Evolutionary conservation across 768 basidiomycete genomes (phyloP), one percentile per base, ranked within the genome.

Genomic region (Hydnum rufescens): DNA sequence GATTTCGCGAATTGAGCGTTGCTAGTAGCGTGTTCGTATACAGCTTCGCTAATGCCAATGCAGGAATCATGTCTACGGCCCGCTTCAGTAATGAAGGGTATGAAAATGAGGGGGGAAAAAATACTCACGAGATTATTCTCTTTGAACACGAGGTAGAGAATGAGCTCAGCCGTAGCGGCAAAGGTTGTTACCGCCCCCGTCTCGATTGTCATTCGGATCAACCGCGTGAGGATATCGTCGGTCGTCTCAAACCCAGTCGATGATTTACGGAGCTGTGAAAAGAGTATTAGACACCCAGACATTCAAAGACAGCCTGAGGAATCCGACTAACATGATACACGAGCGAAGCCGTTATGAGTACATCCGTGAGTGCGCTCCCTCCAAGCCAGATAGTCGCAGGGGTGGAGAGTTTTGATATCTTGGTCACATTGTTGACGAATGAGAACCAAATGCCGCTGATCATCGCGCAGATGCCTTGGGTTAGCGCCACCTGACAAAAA

Each of bases 11-110:
- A 23, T 55, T 55, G 22, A 55, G 54, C 5, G 54, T 55, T 8
- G 54, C 53, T 22, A 55, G 23, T 4, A 55, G 46, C 28, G 54
- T 55, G 43, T 55, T 55, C 18, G 54, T 55, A 32, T 55, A 55
- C 53, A 54, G 34, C 42, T 54, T 54, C 22, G 54, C 26, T 22
- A 54, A 51, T 8, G 54, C 54, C 16, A 54, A 42, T 25, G 54
- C 54, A 22, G 53, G 53, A 6, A 53, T 54, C 54, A 54, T 47
- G 26, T 47, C 13, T 26, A 28, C 13, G 22, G 13, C 22, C 22
- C 13, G 22, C 13, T 22, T 13, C 1, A 39, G 13, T n/a, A 22
- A 39, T 13, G 22, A 39, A 39, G 36, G 36, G 22, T 39, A 39
- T 22, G 36, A 39, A 39, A 39, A 39, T 39, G 36, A 39, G 22